Evolutionary conservation across 2,329 filamentous ascomycete genomes (phyloP).

Genomic region (Hypoxylon sp.): DNA sequence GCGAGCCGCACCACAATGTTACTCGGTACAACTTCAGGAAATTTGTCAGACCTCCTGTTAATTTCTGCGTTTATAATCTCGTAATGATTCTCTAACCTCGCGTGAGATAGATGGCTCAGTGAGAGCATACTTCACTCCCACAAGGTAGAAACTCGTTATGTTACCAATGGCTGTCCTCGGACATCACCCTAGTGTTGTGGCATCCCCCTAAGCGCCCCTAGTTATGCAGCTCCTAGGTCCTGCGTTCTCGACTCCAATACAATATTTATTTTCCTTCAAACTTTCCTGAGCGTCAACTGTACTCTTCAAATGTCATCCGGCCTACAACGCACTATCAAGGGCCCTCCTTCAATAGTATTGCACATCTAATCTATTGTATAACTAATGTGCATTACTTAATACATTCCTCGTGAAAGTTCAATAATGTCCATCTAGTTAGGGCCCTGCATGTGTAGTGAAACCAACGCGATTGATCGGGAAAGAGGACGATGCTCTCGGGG

Average conservation of each 20-base stretch:
- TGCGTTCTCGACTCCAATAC: not conserved
- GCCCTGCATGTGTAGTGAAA: not conserved
- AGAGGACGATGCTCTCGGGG: not conserved
- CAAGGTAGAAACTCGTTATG: not conserved
- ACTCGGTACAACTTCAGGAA: slow-evolving; percentile 16
- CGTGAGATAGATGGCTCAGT: not conserved
- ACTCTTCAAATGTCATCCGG: not conserved
- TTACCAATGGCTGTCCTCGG: not conserved
- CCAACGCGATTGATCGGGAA: not conserved
- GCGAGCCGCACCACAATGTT: slow-evolving; percentile 5
- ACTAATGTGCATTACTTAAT: not conserved
- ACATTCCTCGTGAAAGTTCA: not conserved
- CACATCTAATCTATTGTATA: not conserved
- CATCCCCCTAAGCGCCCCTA: not conserved
- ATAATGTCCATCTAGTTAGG: not conserved
- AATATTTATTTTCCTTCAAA: not conserved
- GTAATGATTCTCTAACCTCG: not conserved
- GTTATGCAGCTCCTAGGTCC: not conserved
- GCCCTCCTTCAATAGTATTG: not conserved
- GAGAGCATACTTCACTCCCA: not conserved
- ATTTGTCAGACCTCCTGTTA: slow-evolving; percentile 35
- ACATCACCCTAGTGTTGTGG: not conserved
- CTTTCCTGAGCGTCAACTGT: not conserved
- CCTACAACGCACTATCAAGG: not conserved
- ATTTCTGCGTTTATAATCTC: slow-evolving; percentile 3